Conservation (phyloP, 768 basidiomycete genomes). For the Trametes coccinea region DNA sequence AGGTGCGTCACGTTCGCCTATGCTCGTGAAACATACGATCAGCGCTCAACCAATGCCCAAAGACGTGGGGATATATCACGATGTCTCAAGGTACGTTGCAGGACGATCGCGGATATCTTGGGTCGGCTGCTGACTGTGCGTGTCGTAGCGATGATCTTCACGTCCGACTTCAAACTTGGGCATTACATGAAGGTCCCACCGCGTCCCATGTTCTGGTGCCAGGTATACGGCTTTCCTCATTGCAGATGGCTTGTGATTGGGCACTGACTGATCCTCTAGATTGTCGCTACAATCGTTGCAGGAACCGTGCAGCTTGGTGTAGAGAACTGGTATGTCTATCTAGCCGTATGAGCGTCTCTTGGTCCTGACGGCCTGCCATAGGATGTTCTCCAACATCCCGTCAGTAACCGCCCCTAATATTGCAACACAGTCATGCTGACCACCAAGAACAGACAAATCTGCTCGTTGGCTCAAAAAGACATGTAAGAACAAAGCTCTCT, state of each 20-base stretch:
- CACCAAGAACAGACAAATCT: conserved; percentile 10
- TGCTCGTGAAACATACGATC: no score
- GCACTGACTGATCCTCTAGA: no score
- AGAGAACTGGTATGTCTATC: conserved; percentile 41
- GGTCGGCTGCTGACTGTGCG: no score
- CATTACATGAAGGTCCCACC: conserved; percentile 74
- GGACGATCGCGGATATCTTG: no score
- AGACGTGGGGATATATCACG: conserved; percentile 66
- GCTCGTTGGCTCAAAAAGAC: conserved; percentile 31
- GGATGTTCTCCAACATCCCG: conserved; percentile 68
- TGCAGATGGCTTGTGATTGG: no score
- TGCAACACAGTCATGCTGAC: background rate
- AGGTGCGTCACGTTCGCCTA: conserved; percentile 37
- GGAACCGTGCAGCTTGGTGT: conserved; percentile 69
- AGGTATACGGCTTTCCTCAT: conserved; percentile 32
- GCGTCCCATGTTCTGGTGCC: conserved; percentile 41
- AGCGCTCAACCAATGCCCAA: no score
- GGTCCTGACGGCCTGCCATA: no score
- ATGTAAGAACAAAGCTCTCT: conserved; percentile 44
- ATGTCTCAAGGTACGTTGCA: conserved; percentile 42
- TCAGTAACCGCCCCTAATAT: conserved; percentile 31
- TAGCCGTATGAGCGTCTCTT: no score
- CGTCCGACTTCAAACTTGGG: conserved; percentile 77
- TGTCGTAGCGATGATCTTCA: conserved; percentile 55
- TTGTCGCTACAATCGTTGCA: conserved; percentile 56